These are phyloP conservation scores for Chlamydomonas incerta DNA, from an alignment of 139 green algal species.

Conservation along the genomic window DNA sequence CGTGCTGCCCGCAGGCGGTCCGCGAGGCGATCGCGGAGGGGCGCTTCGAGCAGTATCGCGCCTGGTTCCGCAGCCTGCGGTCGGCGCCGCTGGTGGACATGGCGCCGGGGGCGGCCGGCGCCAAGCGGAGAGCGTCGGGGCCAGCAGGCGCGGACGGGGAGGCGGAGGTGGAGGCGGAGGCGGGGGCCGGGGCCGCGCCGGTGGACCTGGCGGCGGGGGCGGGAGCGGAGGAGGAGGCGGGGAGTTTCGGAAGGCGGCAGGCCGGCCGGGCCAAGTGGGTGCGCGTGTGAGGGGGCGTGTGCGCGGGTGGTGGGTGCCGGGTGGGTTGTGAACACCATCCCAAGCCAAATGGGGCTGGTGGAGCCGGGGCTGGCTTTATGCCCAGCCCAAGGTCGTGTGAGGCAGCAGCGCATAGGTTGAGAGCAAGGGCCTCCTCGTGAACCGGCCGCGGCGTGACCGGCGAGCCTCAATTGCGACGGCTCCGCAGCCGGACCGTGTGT, in stretches of 20 bases:
- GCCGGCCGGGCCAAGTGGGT: slow-evolving; percentile 9
- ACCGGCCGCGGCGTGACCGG: too few species aligned
- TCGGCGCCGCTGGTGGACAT: background rate
- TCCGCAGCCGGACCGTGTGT: too few species aligned
- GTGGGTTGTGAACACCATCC: too few species aligned
- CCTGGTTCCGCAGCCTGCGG: slow-evolving; percentile 51
- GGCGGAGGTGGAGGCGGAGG: background rate
- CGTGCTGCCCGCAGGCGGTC: slow-evolving; percentile 30
- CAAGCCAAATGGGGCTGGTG: too few species aligned
- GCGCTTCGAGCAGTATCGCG: slow-evolving; percentile 48
- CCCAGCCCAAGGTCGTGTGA: too few species aligned
- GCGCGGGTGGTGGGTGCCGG: too few species aligned
- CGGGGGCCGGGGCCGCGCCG: background rate
- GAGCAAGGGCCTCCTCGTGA: too few species aligned
- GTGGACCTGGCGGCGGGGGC: background rate
- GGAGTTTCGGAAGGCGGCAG: background rate
- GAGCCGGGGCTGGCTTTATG: too few species aligned
- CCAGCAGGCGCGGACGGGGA: background rate
- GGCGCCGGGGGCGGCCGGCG: background rate
- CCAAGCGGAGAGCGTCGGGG: slow-evolving; percentile 14
- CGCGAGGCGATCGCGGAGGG: slow-evolving; percentile 56
- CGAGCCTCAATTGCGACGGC: too few species aligned
- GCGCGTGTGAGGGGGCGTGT: background rate
- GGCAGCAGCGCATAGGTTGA: too few species aligned
- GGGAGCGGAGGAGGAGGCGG: background rate